Evolutionary conservation across 2,329 filamentous ascomycete species (phyloP), one percentile per base, ranked within the genome.

Genomic region (Nothopassalora personata): DNA sequence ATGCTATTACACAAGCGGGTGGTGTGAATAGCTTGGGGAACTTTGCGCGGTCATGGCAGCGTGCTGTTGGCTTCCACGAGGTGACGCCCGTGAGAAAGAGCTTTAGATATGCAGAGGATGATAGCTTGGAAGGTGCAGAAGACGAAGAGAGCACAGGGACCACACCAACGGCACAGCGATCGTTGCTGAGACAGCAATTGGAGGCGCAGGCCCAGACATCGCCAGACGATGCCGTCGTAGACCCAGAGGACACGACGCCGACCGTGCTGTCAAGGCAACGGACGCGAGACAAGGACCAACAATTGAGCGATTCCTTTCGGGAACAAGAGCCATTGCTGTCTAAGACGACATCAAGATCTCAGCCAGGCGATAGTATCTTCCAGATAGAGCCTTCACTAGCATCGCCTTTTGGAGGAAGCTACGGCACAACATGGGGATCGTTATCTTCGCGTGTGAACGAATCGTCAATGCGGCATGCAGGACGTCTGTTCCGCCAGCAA

Each of bases 21-120:
- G 93, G 93, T 53, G 88, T 92, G 61, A 97, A 97, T 79, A 95
- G 90, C 74, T 89, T 97, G 68, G 88, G 94, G 70, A 96, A 92
- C 69, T 97, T 97, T 72, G 90, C 92, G 48, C 85, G 89, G 61
- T 96, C 90, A 67, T 96, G 91, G 89, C 90, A 93, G 75, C 86
- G 93, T 72, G 93, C 93, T 39, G 91, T 91, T 28, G 87, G 83
- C 58, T 97, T 97, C 74, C 83, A 86, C 64, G 92, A 97, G 73
- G 90, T 96, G 66, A 87, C 94, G 34, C 90, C 91, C 5, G 86
- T 89, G 57, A 84, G 86, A 15, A 86, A 86, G 13, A 87, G 89
- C 34, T 91, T 96, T 71, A 80, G 90, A 55, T 71, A 79, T 54
- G 71, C 71, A 11, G 75, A 75, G 7, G 73, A 73, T 53, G 49